These are phyloP conservation scores for Tolypocladium sp. DNA, from an alignment of 2,329 filamentous ascomycete species.

Conservation along the genomic window DNA sequence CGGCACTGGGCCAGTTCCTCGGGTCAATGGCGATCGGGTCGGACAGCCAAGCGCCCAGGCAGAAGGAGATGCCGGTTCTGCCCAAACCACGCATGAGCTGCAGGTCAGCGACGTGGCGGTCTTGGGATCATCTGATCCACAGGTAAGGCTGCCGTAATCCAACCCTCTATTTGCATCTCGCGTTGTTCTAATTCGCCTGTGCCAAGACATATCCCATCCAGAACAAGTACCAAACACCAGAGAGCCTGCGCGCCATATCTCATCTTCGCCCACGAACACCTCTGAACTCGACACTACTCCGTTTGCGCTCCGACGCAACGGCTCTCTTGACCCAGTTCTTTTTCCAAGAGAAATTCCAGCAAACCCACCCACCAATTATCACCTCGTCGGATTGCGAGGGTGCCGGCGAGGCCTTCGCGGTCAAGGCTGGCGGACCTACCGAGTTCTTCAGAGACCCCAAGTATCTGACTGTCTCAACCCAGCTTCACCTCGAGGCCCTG, in stretches of 20 bases:
- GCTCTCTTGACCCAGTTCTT: constrained; percentile 70
- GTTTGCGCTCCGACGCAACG: constrained; percentile 74
- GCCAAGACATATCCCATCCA: constrained; percentile 80
- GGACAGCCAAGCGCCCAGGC: background rate
- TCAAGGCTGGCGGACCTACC: constrained; percentile 36
- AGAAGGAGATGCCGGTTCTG: background rate
- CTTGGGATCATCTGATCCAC: constrained; percentile 69
- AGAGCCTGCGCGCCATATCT: constrained; percentile 80
- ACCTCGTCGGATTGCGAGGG: constrained; percentile 97
- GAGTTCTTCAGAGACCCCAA: constrained; percentile 80
- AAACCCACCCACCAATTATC: constrained; percentile 88
- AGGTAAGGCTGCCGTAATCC: constrained; percentile 44
- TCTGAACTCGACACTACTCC: constrained; percentile 69
- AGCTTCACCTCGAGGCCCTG: constrained; percentile 88
- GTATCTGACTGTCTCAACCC: constrained; percentile 90
- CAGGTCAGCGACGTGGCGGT: constrained; percentile 61
- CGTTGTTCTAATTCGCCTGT: constrained; percentile 7
- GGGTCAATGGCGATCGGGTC: background rate
- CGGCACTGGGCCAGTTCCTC: background rate
- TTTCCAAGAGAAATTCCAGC: constrained; percentile 57
- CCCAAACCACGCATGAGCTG: constrained; percentile 48
- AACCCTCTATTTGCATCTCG: background rate
- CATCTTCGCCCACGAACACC: constrained; percentile 79
- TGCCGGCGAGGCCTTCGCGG: constrained; percentile 83
- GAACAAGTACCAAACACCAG: constrained; percentile 87